Evolutionary conservation across 306 rosid genomes (phyloP).

Genomic region (Casuarina glauca): DNA sequence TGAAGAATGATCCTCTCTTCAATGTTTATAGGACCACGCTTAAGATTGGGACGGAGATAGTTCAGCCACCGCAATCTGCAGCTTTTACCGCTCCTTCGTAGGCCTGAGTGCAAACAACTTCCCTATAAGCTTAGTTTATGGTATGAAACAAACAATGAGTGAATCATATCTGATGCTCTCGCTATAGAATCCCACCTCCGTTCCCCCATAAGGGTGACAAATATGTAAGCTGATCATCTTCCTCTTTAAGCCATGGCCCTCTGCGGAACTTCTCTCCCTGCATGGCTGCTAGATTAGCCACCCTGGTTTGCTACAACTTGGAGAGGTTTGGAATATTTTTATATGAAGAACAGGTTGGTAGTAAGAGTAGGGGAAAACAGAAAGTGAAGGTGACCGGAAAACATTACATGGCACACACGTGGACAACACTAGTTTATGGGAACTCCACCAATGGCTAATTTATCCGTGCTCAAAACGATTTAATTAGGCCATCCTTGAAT

Average conservation of each 20-base stretch:
- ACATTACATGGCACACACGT: conserved; percentile 28
- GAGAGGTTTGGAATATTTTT: conserved; percentile 12
- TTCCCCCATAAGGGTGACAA: conserved; percentile 53
- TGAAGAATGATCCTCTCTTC: conserved; percentile 57
- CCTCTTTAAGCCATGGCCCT: conserved; percentile 73
- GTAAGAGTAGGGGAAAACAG: conserved; percentile 24
- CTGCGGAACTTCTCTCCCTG: conserved; percentile 45
- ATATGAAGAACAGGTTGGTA: conserved; percentile 16
- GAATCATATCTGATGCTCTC: conserved; percentile 55
- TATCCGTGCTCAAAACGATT: conserved; percentile 15
- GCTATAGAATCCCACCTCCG: conserved; percentile 73
- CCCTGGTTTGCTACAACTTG: conserved; percentile 9
- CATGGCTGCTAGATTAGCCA: conserved; percentile 34
- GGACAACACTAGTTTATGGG: conserved; percentile 59
- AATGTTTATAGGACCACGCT: conserved; percentile 46
- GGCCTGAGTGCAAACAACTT: conserved; percentile 38
- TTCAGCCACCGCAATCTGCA: conserved; percentile 85
- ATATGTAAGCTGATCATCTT: conserved; percentile 59
- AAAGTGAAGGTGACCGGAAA: conserved; percentile 39
- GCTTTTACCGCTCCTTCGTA: conserved; percentile 80
- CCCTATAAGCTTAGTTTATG: not conserved
- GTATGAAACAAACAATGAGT: not conserved
- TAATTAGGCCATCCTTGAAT: conserved; percentile 36
- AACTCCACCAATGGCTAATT: conserved; percentile 53
- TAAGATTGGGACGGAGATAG: conserved; percentile 73